phyloP scores from a whole-genome alignment of 768 basidiomycete genomes.

The Agrocybe praecox region DNA sequence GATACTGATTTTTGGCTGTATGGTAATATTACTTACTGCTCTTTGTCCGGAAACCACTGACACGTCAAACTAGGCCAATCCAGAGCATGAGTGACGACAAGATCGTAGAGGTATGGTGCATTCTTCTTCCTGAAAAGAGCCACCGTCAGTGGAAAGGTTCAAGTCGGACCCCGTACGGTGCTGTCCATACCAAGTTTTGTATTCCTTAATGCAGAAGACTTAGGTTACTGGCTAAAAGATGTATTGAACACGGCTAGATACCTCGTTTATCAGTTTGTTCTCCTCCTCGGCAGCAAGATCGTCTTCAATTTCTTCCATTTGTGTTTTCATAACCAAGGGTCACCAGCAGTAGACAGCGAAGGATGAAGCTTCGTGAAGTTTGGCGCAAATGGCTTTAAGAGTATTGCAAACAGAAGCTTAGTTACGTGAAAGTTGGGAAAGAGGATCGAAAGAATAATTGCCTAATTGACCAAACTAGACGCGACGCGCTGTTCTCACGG shows the following conservation, averaged over 20 bases:
- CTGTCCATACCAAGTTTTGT: constrained; percentile 72
- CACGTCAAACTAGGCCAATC: constrained; percentile 98
- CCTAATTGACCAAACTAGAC: constrained; percentile 14
- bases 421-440: not conserved
- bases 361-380: not conserved
- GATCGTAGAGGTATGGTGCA: constrained; percentile 96
- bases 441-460: not conserved
- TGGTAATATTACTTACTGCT: constrained; percentile 55
- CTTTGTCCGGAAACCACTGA: constrained; percentile 99
- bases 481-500: constrained; percentile 48
- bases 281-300: constrained; percentile 84
- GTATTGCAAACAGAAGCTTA: not conserved
- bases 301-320: constrained; percentile 74
- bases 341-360: not conserved
- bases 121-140: constrained; percentile 80
- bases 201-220: constrained; percentile 53
- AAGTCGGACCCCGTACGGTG: not conserved
- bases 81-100: constrained; percentile 95
- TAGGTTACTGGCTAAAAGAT: not conserved
- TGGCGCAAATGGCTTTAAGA: not conserved
- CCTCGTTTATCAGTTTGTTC: constrained; percentile 88
- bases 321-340: constrained; percentile 41
- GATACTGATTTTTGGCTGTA: not conserved
- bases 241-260: constrained; percentile 34
- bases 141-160: not conserved